Base-by-base conservation (phyloP, 2,329 filamentous ascomycete species). In the Thielaviopsis ethacetica region DNA sequence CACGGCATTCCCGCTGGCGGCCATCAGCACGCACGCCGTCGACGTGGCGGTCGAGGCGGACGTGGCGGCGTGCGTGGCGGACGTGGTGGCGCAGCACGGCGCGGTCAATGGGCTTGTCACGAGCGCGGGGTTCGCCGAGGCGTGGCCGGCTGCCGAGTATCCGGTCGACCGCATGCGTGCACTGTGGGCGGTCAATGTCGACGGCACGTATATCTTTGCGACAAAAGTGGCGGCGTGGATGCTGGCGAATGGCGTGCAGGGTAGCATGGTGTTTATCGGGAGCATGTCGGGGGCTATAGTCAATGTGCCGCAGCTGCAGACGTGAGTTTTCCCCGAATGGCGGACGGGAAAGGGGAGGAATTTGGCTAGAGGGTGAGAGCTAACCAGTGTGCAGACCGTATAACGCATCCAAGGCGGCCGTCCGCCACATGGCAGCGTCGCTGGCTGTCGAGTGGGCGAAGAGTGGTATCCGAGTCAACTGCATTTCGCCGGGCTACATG, bases 401-500 rank as follows among this genome's bases (percentile, higher is more conserved):
- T 74, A 96, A 96, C 68, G 88, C 86, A 5, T 83, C 90, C 62
- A 97, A 97, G 73, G 91, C 93, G 41, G 93, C 88, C 12, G 86
- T 97, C 53, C 80, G 91, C 62, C 91, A 97, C 72, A 73, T 97
- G 62, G 90, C 89, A 13, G 81, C 87, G 44, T 93, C 86, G 63
- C 77, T 96, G 66, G 91, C 91, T 41, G 91, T 96, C 56, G 93
- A 97, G 72, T 97, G 93, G 91, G 90, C 91, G 0, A 78, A 84
- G 65, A 82, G 85, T 44, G 85, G 85, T 64, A 95, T 97, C 68
- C 82, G 91, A 41, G 91, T 97, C 65, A 97, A 97, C 75, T 93
- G 88, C 72, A 93, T 97, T 69, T 90, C 85, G 30, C 91, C 91
- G 0, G 91, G 93, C 52, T 97, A 97, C 73, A 97, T 97, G 91